A percentile compares a stretch with the other conserved stretches of the same genome.
Evolutionary conservation across 2,329 filamentous ascomycete genomes (phyloP).

Genomic region (Cytospora piceae): DNA sequence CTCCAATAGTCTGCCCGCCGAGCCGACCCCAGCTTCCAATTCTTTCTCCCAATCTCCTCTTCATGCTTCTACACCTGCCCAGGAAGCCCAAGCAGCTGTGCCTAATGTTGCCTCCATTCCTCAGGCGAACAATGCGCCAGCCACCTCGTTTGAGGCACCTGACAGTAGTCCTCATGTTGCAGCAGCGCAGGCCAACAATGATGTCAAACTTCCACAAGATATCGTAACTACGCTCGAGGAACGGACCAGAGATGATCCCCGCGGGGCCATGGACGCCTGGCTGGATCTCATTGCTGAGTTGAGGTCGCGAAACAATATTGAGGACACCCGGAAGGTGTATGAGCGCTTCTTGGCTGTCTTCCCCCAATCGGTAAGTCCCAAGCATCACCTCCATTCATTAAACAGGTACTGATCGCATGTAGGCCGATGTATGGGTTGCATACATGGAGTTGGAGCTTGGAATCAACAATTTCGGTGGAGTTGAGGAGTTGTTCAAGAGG

Average conservation of each 20-base stretch:
- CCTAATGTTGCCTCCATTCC: constrained; percentile 41
- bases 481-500: constrained; percentile 82
- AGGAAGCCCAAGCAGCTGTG: constrained; percentile 37
- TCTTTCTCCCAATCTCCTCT: constrained; percentile 31
- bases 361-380: constrained; percentile 79
- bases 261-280: constrained; percentile 93
- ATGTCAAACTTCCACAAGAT: constrained; percentile 48
- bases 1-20: constrained; percentile 32
- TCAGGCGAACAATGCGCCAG: constrained; percentile 32
- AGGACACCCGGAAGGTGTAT: constrained; percentile 79
- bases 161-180: constrained; percentile 44
- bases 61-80: constrained; percentile 33
- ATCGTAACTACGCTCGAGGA: constrained; percentile 66
- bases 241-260: constrained; percentile 87
- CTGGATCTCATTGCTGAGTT: constrained; percentile 83
- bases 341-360: constrained; percentile 87
- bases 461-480: constrained; percentile 76
- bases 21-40: constrained; percentile 28
- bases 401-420: constrained; percentile 39
- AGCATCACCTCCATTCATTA: background rate
- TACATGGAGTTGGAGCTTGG: constrained; percentile 90
- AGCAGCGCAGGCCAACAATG: constrained; percentile 66
- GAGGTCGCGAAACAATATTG: constrained; percentile 77
- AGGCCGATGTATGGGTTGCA: constrained; percentile 91
- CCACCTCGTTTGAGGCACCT: constrained; percentile 37